Evolutionary conservation across 495 filamentous ascomycete genomes (phyloP), one percentile per base, ranked within the genome.

Genomic region (Penicillium herquei): DNA sequence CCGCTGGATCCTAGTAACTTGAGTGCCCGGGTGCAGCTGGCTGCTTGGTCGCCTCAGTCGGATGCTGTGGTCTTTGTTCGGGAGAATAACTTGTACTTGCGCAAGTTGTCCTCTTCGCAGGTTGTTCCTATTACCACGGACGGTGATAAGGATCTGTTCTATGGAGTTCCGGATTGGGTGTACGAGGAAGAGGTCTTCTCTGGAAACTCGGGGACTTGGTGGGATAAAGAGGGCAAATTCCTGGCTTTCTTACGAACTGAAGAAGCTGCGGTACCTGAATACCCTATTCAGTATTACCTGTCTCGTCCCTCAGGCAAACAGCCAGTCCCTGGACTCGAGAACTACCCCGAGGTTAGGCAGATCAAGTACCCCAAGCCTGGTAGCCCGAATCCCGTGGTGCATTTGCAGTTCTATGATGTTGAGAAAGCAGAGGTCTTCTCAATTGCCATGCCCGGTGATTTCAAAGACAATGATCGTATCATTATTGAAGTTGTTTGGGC

Each of bases 301-400:
- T 92, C 88, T 2, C 76, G 92, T 44, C 94, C 95, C 6, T 95
- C 91, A 58, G 92, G 92, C 16, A 81, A 82, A 47, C 46, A 80
- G 40, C 89, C 92, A 6, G 67, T 74, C 9, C 78, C 82, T 0
- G 94, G 91, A 14, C 80, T 93, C 57, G 91, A 97, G 68, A 85
- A 82, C 49, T 98, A 98, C 65, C 94, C 94, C 0, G 94, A 98
- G 67, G 84, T 92, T 16, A 78, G 89, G 46, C 76, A 90, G 56
- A 95, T 98, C 80, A 98, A 98, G 70, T 98, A 98, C 67, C 94
- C 94, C 30, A 98, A 98, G 72, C 87, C 94, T 51, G 94, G 95
- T 8, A 87, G 92, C 10, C 91, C 93, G 34, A 98, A 98, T 69
- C 94, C 94, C 7, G 79, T 89, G 14, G 95, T 98, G 11, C 82